phyloP scores from a whole-genome alignment of 2,329 filamentous ascomycete species.

The Aspergillus fructus region DNA sequence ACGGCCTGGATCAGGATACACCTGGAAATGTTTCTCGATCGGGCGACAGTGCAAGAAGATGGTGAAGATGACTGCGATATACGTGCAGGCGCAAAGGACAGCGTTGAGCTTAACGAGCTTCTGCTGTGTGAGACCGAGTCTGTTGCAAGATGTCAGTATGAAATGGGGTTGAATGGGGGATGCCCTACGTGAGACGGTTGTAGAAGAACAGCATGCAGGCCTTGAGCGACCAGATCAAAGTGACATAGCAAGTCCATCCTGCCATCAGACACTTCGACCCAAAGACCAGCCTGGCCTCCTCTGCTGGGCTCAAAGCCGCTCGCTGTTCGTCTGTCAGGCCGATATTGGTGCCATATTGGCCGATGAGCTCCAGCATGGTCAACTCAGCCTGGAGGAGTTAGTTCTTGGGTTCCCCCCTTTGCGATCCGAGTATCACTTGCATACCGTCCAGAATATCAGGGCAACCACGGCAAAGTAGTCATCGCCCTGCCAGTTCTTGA shows the following conservation, averaged over 20 bases:
- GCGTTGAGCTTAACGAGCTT: conserved; percentile 39
- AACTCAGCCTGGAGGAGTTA: conserved; percentile 16
- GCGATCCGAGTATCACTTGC: neutral
- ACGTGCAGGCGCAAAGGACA: conserved; percentile 30
- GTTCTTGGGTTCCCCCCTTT: neutral
- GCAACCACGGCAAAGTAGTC: conserved; percentile 43
- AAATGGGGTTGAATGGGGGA: neutral
- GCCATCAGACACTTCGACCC: conserved; percentile 37
- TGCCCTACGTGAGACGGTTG: conserved; percentile 42
- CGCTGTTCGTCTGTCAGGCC: conserved; percentile 35
- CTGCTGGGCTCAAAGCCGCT: conserved; percentile 28
- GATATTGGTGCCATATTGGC: conserved; percentile 38
- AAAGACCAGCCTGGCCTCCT: conserved; percentile 29
- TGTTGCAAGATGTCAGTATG: conserved; percentile 5
- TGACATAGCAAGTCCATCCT: conserved; percentile 45
- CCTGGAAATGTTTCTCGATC: conserved; percentile 42
- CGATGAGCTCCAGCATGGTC: conserved; percentile 23
- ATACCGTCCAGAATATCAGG: conserved; percentile 41
- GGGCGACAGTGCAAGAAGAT: conserved; percentile 42
- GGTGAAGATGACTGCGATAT: conserved; percentile 33
- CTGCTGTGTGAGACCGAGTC: conserved; percentile 39
- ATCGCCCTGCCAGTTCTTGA: conserved; percentile 45
- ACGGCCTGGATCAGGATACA: conserved; percentile 44
- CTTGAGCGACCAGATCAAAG: conserved; percentile 46
- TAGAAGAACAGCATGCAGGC: conserved; percentile 47